These are phyloP conservation scores for Talaromyces marneffei DNA, from an alignment of 2,329 filamentous ascomycete genomes.

Conservation along the genomic window DNA sequence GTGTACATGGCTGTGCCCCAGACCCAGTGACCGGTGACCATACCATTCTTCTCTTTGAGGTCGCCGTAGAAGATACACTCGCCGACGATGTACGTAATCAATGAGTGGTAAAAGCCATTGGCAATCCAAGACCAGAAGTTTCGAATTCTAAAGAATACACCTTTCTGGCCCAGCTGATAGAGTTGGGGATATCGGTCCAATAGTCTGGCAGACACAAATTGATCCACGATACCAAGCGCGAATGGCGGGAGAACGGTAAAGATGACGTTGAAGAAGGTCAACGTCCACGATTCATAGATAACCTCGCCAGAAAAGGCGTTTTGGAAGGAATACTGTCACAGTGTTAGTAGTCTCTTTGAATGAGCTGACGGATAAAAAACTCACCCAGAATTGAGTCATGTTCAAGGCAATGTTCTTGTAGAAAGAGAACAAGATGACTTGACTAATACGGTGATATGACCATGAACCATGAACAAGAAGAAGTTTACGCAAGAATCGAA, in stretches of 20 bases:
- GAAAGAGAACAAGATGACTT: slow-evolving; percentile 96
- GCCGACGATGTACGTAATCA: slow-evolving; percentile 82
- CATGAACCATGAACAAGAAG: slow-evolving; percentile 92
- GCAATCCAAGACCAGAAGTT: slow-evolving; percentile 89
- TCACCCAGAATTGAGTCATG: slow-evolving; percentile 98
- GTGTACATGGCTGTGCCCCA: slow-evolving; percentile 97
- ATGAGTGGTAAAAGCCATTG: slow-evolving; percentile 92
- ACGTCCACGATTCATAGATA: slow-evolving; percentile 97
- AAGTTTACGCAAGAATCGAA: slow-evolving; percentile 88
- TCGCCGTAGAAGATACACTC: slow-evolving; percentile 78
- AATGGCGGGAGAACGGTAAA: slow-evolving; percentile 93
- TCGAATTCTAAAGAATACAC: slow-evolving; percentile 86
- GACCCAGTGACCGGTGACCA: slow-evolving; percentile 88
- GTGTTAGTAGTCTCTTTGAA: slow-evolving; percentile 23
- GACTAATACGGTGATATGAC: slow-evolving; percentile 96
- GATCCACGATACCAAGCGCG: slow-evolving; percentile 92
- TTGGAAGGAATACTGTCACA: slow-evolving; percentile 79
- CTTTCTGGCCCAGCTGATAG: slow-evolving; percentile 87
- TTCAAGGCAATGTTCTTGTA: slow-evolving; percentile 99
- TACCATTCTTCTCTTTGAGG: slow-evolving; percentile 70
- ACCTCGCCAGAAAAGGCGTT: slow-evolving; percentile 97
- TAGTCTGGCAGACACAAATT: slow-evolving; percentile 90
- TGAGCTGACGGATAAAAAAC: slow-evolving; percentile 28
- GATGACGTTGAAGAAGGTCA: slow-evolving; percentile 99
- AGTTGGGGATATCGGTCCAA: slow-evolving; percentile 94